These are phyloP conservation scores for Phoma herbarum DNA, from an alignment of 2,329 filamentous ascomycete genomes.

Conservation along the genomic window DNA sequence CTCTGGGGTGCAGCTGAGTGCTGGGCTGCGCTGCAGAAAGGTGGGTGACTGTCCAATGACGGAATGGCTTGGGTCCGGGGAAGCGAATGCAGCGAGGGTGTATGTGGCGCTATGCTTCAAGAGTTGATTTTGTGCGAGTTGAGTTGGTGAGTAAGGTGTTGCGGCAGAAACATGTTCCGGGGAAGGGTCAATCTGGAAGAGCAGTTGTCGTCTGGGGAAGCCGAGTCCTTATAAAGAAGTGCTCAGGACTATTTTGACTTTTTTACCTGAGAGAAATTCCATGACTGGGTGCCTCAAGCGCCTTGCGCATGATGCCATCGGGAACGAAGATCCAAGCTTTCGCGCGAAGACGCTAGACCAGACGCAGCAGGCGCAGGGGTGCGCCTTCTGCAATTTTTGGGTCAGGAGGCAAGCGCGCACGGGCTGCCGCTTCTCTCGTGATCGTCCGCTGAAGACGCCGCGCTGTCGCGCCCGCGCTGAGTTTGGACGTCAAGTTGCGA, in stretches of 20 bases:
- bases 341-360: constrained; percentile 30
- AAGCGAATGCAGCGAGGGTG: constrained; percentile 29
- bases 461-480: constrained; percentile 18
- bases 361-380: constrained; percentile 31
- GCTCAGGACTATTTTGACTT: constrained; percentile 20
- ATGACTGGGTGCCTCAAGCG: constrained; percentile 38
- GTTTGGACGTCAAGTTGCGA: constrained; percentile 24
- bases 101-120: constrained; percentile 25
- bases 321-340: constrained; percentile 39
- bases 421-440: constrained; percentile 41
- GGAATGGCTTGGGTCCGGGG: constrained; percentile 23
- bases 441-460: constrained; percentile 32
- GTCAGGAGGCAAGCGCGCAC: constrained; percentile 45
- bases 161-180: constrained; percentile 47
- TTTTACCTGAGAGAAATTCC: constrained; percentile 47
- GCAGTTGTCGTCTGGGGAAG: constrained; percentile 23
- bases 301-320: constrained; percentile 42
- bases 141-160: constrained; percentile 42
- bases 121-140: constrained; percentile 49
- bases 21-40: constrained; percentile 9
- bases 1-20: constrained; percentile 42
- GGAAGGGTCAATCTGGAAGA: constrained; percentile 16
- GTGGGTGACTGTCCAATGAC: constrained; percentile 35
- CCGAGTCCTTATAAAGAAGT: constrained; percentile 36
- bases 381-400: constrained; percentile 40